These are phyloP conservation scores for Ilex paraguariensis DNA, from an alignment of 305 asterid genomes.

Conservation along the genomic window DNA sequence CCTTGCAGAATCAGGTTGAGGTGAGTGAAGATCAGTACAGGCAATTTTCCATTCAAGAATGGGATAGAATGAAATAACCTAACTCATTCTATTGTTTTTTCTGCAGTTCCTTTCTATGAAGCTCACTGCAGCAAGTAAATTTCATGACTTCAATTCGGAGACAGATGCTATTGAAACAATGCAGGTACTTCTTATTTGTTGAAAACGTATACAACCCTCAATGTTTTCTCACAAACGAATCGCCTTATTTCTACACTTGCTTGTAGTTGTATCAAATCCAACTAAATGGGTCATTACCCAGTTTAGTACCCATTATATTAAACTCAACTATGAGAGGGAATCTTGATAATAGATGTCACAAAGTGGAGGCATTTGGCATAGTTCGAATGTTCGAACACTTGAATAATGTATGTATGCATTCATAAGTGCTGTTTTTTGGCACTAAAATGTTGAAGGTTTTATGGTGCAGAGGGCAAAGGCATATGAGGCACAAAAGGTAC, in stretches of 20 bases:
- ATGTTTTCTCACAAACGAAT: too few species aligned
- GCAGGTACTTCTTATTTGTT: slow-evolving; percentile 32
- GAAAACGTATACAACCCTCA: background rate
- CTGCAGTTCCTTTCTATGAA: slow-evolving; percentile 84
- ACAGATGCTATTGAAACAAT: slow-evolving; percentile 35
- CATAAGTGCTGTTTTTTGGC: background rate
- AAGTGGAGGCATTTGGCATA: background rate
- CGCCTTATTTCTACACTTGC: too few species aligned
- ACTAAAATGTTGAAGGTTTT: background rate
- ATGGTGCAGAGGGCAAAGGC: slow-evolving; percentile 54
- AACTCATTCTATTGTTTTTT: background rate
- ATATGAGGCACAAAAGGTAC: slow-evolving; percentile 46
- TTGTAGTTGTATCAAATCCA: too few species aligned
- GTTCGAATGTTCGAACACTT: background rate
- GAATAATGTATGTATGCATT: background rate
- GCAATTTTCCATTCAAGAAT: background rate
- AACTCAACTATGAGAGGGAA: too few species aligned
- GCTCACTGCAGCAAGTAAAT: slow-evolving; percentile 72
- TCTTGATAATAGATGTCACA: background rate
- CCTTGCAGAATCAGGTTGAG: slow-evolving; percentile 96
- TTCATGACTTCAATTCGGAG: slow-evolving; percentile 55
- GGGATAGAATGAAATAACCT: background rate
- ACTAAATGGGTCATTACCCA: too few species aligned
- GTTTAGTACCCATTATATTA: background rate
- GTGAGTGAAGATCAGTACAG: slow-evolving; percentile 25